phyloP scores from a whole-genome alignment of 176 grass and related monocot species.

The Guadua angustifolia region DNA sequence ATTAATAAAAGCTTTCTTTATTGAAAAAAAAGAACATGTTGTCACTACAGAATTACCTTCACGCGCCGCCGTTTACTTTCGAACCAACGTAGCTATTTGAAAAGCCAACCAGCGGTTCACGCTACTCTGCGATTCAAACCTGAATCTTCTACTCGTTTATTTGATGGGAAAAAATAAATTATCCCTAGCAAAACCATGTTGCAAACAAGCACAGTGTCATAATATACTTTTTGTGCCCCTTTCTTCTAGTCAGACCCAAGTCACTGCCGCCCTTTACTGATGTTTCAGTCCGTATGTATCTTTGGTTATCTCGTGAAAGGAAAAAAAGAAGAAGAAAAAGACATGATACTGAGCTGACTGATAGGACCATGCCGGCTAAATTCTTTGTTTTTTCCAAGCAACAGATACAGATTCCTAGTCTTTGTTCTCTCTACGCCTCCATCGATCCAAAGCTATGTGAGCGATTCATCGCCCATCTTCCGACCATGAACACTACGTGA shows the following conservation, averaged over 20 bases:
- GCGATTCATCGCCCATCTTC: not conserved
- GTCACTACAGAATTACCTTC: not conserved
- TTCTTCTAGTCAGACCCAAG: not conserved
- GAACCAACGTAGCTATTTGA: not conserved
- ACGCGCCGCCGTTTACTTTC: not conserved
- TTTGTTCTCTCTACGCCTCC: not conserved
- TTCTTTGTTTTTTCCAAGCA: not conserved
- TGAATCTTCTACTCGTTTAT: not conserved
- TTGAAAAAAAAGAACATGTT: too few relatives aligned
- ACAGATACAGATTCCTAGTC: not conserved
- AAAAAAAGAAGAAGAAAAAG: not conserved
- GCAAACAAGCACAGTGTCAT: not conserved
- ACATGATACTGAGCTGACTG: not conserved
- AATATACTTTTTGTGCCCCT: not conserved
- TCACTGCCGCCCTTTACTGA: not conserved
- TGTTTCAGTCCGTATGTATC: not conserved
- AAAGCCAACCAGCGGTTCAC: not conserved
- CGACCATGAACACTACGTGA: conserved; percentile 2
- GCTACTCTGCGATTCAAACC: not conserved
- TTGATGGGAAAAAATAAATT: too few relatives aligned
- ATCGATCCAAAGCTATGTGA: not conserved
- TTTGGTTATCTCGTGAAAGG: not conserved
- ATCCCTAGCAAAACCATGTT: not conserved
- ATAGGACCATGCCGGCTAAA: not conserved
- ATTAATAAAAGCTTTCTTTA: too few relatives aligned